Evolutionary conservation across 768 basidiomycete genomes (phyloP).

Genomic region (Suillus brevipes): DNA sequence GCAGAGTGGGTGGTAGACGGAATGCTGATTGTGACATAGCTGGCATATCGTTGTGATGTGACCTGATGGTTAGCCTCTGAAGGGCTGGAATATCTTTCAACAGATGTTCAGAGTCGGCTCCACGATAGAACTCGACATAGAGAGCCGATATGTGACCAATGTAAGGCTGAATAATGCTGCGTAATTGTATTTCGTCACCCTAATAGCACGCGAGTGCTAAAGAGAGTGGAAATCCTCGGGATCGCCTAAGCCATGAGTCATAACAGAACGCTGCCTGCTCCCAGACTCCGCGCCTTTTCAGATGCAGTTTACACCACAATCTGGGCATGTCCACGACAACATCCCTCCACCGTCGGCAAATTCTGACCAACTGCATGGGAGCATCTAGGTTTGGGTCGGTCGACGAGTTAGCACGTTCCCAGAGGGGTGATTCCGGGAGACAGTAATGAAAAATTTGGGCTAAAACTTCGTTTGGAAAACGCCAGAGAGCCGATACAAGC

Average conservation of each 20-base stretch:
- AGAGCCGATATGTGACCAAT: constrained; percentile 8
- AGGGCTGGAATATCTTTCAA: constrained; percentile 22
- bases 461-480: constrained; percentile 46
- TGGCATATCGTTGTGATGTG: background rate
- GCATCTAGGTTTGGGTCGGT: constrained; percentile 17
- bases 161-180: constrained; percentile 17
- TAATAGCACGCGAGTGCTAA: constrained; percentile 13
- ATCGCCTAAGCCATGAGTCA: constrained; percentile 12
- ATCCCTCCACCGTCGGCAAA: constrained; percentile 44
- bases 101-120: constrained; percentile 13
- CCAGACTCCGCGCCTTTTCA: constrained; percentile 11
- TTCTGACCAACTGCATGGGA: constrained; percentile 39
- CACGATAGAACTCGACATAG: constrained; percentile 12
- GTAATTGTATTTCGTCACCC: background rate
- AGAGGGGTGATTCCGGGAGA: constrained; percentile 16
- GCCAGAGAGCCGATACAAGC: constrained; percentile 33
- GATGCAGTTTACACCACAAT: constrained; percentile 48
- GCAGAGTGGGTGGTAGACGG: constrained; percentile 8
- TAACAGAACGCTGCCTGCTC: constrained; percentile 17
- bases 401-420: constrained; percentile 23
- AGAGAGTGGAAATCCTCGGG: constrained; percentile 19
- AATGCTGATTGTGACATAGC: too few species aligned
- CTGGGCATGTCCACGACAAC: constrained; percentile 40
- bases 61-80: constrained; percentile 18
- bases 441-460: constrained; percentile 47